Evolutionary conservation across 2,329 filamentous ascomycete species (phyloP).

Genomic region (Calcarisporium arbuscula): DNA sequence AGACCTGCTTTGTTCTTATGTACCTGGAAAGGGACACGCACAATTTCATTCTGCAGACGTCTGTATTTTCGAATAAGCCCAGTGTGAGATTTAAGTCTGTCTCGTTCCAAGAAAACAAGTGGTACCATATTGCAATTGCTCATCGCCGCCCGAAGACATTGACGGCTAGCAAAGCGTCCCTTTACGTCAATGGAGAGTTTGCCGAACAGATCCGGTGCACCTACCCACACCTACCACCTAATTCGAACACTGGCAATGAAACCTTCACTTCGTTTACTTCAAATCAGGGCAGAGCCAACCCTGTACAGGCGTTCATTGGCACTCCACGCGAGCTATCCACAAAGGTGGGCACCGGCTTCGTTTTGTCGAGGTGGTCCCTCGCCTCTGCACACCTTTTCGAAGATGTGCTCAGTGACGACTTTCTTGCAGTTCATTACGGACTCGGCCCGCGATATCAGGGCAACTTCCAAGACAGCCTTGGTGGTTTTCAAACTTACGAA

Average conservation of each 20-base stretch:
- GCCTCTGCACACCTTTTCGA: slow-evolving; percentile 86
- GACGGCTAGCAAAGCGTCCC: slow-evolving; percentile 70
- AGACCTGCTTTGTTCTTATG: slow-evolving; percentile 88
- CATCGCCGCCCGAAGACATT: slow-evolving; percentile 74
- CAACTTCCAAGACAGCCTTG: slow-evolving; percentile 94
- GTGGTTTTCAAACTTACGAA: slow-evolving; percentile 92
- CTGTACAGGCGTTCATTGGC: slow-evolving; percentile 87
- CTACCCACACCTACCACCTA: slow-evolving; percentile 72
- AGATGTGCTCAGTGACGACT: slow-evolving; percentile 81
- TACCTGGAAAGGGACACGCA: slow-evolving; percentile 91
- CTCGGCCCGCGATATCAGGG: slow-evolving; percentile 88
- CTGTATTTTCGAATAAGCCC: slow-evolving; percentile 75
- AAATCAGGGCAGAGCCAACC: slow-evolving; percentile 48
- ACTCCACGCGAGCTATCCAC: slow-evolving; percentile 84
- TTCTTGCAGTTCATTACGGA: slow-evolving; percentile 83
- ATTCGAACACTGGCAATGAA: slow-evolving; percentile 55
- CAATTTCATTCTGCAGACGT: slow-evolving; percentile 94
- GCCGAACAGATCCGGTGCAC: slow-evolving; percentile 84
- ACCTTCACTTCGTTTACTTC: slow-evolving; percentile 66
- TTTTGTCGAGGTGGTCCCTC: slow-evolving; percentile 79
- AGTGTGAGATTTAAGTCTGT: slow-evolving; percentile 90
- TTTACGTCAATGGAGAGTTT: slow-evolving; percentile 92
- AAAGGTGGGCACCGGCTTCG: slow-evolving; percentile 63
- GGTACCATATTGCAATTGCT: slow-evolving; percentile 91
- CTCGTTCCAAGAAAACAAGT: slow-evolving; percentile 66